These are phyloP conservation scores for Sporothrix dimorphospora DNA, from an alignment of 2,329 filamentous ascomycete species.

Conservation along the genomic window DNA sequence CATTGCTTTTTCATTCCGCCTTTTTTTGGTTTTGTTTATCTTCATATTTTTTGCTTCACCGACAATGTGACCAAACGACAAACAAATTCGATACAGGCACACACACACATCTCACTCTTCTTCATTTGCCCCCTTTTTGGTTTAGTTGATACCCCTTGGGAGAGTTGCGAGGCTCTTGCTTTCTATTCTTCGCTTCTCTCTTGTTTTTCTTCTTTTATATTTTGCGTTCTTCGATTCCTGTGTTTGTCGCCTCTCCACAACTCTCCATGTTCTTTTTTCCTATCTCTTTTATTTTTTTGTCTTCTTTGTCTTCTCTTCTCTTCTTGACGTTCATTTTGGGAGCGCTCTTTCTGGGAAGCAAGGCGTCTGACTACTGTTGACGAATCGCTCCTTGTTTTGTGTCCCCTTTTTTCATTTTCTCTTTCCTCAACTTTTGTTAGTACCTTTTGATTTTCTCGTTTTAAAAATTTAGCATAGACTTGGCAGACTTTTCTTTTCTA, in stretches of 20 bases:
- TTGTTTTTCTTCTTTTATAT: not conserved
- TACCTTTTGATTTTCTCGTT: not conserved
- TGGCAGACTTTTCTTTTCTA: not conserved
- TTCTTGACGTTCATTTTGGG: slow-evolving; percentile 2
- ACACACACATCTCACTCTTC: not conserved
- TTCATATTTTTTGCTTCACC: not conserved
- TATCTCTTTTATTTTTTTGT: not conserved
- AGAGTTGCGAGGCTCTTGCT: slow-evolving; percentile 1
- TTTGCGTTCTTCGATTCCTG: not conserved
- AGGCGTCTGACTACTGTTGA: not conserved
- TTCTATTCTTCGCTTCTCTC: slow-evolving; percentile 1
- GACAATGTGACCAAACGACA: not conserved
- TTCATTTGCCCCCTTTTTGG: slow-evolving; percentile 4
- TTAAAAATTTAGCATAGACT: not conserved
- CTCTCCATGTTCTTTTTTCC: not conserved
- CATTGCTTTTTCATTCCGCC: not conserved
- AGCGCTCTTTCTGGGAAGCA: not conserved
- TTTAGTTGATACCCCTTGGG: slow-evolving; percentile 28
- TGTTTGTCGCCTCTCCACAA: not conserved
- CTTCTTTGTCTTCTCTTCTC: not conserved
- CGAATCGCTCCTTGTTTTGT: not conserved
- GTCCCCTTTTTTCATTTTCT: not conserved
- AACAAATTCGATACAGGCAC: not conserved
- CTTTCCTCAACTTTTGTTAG: not conserved
- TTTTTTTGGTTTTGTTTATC: not conserved